These are phyloP conservation scores for Eucommia ulmoides DNA, from an alignment of 257 asterid genomes.

Conservation along the genomic window DNA sequence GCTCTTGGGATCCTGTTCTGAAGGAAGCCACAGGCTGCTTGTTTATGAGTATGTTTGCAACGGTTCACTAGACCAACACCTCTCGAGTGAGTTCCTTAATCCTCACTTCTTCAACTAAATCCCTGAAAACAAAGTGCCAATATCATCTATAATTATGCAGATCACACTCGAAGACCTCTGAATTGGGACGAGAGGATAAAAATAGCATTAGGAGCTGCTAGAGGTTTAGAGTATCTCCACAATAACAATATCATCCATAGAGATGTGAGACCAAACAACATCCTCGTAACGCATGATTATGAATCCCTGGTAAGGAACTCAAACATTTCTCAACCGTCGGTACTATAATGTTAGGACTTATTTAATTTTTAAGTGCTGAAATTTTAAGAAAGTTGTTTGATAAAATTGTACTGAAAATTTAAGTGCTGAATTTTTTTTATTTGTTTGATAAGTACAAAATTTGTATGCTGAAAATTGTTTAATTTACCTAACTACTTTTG, in stretches of 20 bases:
- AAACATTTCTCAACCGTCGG: too few species aligned
- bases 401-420: too few species aligned
- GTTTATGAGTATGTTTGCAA: constrained; percentile 71
- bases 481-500: too few species aligned
- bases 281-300: constrained; percentile 70
- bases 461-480: too few species aligned
- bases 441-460: too few species aligned
- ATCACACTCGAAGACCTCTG: constrained; percentile 13
- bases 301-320: constrained; percentile 39
- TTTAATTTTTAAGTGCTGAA: too few species aligned
- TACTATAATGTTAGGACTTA: too few species aligned
- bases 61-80: constrained; percentile 43
- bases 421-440: too few species aligned
- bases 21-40: constrained; percentile 44
- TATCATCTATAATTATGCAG: not conserved
- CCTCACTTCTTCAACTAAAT: too few species aligned
- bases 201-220: constrained; percentile 61
- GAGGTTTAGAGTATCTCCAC: constrained; percentile 55
- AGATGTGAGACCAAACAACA: constrained; percentile 62
- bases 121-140: too few species aligned
- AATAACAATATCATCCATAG: constrained; percentile 44
- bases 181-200: constrained; percentile 55
- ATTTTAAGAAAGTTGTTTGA: too few species aligned
- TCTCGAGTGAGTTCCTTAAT: constrained; percentile 25
- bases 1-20: constrained; percentile 55